These are phyloP conservation scores for Selaginella tamariscina DNA, from an alignment of 75 land plant genomes.

Conservation along the genomic window DNA sequence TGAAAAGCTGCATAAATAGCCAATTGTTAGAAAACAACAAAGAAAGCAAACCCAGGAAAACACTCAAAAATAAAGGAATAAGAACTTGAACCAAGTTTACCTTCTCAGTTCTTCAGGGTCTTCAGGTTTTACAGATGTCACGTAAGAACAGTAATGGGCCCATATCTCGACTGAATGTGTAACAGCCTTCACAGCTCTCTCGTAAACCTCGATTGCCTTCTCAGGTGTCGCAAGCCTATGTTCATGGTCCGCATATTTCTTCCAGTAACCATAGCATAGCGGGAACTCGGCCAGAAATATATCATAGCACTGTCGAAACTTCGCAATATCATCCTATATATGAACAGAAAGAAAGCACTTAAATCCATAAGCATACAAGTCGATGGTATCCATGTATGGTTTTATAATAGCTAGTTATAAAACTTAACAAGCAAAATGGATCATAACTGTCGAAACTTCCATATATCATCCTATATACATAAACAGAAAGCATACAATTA, in stretches of 20 bases:
- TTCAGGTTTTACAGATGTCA: slow-evolving; percentile 57
- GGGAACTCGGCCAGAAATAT: slow-evolving; percentile 93
- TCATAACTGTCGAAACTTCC: too few species aligned
- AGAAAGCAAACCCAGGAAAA: slow-evolving; percentile 5
- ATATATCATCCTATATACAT: not conserved
- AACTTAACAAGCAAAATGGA: too few species aligned
- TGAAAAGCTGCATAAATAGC: slow-evolving; percentile 12
- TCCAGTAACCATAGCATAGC: slow-evolving; percentile 97
- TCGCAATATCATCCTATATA: slow-evolving; percentile 52
- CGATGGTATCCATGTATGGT: too few species aligned
- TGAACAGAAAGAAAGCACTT: not conserved
- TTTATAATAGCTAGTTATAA: too few species aligned
- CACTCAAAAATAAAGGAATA: slow-evolving; percentile 16
- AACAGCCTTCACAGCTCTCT: slow-evolving; percentile 85
- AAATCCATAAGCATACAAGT: too few species aligned
- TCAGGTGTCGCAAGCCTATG: slow-evolving; percentile 48
- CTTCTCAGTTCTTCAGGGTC: slow-evolving; percentile 73
- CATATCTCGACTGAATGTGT: slow-evolving; percentile 97
- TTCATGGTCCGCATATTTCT: slow-evolving; percentile 98
- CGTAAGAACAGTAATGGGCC: slow-evolving; percentile 77
- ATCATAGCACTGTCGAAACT: slow-evolving; percentile 80
- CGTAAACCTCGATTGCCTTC: slow-evolving; percentile 87
- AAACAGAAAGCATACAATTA: not conserved
- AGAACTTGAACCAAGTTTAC: slow-evolving; percentile 31
- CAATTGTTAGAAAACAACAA: not conserved